A percentile compares a stretch with the other conserved stretches of the same genome.
Conservation (phyloP, 768 basidiomycete species). For the Punctularia strigosozonata region DNA sequence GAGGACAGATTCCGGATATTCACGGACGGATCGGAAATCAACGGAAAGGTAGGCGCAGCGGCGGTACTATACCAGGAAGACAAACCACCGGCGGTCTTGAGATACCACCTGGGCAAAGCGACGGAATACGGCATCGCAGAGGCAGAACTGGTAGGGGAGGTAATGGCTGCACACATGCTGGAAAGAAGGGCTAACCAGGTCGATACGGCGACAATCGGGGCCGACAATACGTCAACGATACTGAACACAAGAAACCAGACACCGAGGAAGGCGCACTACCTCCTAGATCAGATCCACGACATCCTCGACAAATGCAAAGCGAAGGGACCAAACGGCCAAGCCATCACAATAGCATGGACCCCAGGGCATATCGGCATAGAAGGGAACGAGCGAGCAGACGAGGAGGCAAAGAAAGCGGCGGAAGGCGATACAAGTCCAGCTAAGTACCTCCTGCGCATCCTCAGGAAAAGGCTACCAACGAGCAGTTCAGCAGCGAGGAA, state of each 20-base stretch:
- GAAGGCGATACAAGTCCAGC: background rate
- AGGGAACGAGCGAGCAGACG: slow-evolving; percentile 14
- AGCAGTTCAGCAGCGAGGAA: background rate
- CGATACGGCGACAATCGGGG: too few relatives aligned
- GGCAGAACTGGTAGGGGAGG: slow-evolving; percentile 6
- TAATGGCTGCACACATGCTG: slow-evolving; percentile 8
- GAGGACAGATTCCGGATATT: slow-evolving; percentile 9
- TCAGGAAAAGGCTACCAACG: background rate
- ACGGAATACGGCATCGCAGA: slow-evolving; percentile 11
- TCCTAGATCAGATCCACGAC: background rate
- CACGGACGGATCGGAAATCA: slow-evolving; percentile 11
- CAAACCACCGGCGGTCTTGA: background rate
- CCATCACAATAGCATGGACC: slow-evolving; percentile 7
- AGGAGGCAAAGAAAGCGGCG: slow-evolving; percentile 13
- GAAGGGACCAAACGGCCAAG: background rate
- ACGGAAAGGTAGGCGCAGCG: slow-evolving; percentile 9
- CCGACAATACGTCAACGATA: too few relatives aligned
- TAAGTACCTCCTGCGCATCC: background rate
- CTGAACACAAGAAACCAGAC: too few relatives aligned
- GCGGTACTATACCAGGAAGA: slow-evolving; percentile 5
- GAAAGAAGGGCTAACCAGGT: background rate
- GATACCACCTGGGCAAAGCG: slow-evolving; percentile 5
- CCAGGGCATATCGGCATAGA: slow-evolving; percentile 9
- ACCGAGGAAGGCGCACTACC: background rate
- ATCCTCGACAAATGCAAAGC: background rate